Base-by-base conservation (phyloP, 805 yeast species). In the Citeromyces matritensis region DNA sequence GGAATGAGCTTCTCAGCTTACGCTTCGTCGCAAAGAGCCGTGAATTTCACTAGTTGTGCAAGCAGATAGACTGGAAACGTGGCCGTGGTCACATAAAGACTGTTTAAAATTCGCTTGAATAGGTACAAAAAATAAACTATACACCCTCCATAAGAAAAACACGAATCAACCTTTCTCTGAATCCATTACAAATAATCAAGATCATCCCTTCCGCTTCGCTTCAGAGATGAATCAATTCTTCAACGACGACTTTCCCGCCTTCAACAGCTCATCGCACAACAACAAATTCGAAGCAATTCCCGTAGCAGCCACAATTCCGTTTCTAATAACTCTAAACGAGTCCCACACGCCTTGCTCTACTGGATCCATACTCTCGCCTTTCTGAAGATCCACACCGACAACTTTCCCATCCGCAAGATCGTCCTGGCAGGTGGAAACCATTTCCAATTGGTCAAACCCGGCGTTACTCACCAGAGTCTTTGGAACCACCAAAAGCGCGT, bases 361-460 rank as follows among this genome's bases (percentile, higher is more conserved):
- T 30, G 98, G 96, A 49, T 88, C 96, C 70, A 88, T 76, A 31
- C 96, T 91, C 50, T 86, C 95, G 26, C 99, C 99, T 8, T 88
- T 68, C 37, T 70, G 72, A 41, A 91, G 66, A 52, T 91, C 95
- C 33, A 91, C 75, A 35, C 98, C 99, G 28, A 86, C 94, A 23
- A 73, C 69, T 45, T 80, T 73, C 32, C 78, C 91, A 29, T 79
- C 91, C 27, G 65, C 70, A 35, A 77, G 67, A 52, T 81, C 94
- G 55, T 91, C 98, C 57, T 84, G 94, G 43, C 94, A 84, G 35
- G 76, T 69, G 17, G 91, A 73, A 15, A 91, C 65, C 8, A 95
- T 77, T 49, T 91, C 97, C 43, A 91, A 68, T 1, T 88, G 74
- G 54, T 91, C 98, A 44, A 77, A 76, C 6, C 99, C 98, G 2